These are phyloP conservation scores for Ilyonectria sp. DNA, from an alignment of 2,329 filamentous ascomycete species.

Conservation along the genomic window DNA sequence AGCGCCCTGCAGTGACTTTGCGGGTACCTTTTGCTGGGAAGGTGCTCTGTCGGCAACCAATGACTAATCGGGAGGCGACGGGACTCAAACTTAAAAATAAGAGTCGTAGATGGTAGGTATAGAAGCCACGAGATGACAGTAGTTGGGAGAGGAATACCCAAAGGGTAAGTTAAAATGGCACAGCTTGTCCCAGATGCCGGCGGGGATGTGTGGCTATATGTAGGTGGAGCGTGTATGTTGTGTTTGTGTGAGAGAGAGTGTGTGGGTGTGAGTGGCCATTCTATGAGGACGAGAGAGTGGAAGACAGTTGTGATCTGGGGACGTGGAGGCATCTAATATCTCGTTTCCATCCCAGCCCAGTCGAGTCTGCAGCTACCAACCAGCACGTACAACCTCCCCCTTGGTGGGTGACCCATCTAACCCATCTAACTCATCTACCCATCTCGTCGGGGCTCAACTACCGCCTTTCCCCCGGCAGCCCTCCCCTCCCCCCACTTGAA, in stretches of 20 bases:
- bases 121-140: not conserved
- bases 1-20: conserved; percentile 16
- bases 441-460: conserved; percentile 29
- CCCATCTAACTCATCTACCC: conserved; percentile 6
- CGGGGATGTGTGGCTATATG: conserved; percentile 1
- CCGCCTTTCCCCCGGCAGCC: conserved; percentile 20
- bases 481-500: conserved; percentile 22
- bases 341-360: conserved; percentile 12
- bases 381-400: conserved; percentile 10
- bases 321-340: conserved; percentile 31
- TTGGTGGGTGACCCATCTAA: conserved; percentile 11
- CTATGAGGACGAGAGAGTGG: conserved; percentile 13
- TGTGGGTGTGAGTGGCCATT: conserved; percentile 15
- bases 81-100: not conserved
- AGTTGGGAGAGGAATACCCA: not conserved
- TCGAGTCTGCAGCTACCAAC: conserved; percentile 14
- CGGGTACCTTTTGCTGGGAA: conserved; percentile 5
- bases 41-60: not conserved
- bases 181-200: not conserved
- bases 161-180: not conserved
- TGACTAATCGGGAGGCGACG: not conserved
- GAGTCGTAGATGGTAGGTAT: not conserved
- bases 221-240: not conserved
- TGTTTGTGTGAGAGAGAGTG: not conserved
- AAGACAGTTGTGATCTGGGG: conserved; percentile 27